These are phyloP conservation scores for Sordariomycetes sp. DNA, from an alignment of 2,329 filamentous ascomycete species.

Conservation along the genomic window DNA sequence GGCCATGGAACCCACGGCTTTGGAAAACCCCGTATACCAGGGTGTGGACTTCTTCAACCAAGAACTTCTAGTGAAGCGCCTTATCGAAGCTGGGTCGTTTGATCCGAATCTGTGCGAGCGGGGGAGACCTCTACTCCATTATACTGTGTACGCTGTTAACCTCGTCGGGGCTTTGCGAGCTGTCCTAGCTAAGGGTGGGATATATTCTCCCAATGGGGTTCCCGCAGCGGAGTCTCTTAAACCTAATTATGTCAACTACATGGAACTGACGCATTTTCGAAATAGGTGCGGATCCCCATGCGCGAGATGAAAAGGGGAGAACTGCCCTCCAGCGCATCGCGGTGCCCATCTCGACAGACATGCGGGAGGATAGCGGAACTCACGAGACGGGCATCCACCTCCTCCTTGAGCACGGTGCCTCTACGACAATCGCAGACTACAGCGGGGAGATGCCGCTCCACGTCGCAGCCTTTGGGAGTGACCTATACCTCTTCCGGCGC, in stretches of 20 bases:
- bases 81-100: conserved; percentile 8
- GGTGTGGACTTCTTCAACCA: neutral
- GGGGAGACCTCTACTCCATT: conserved; percentile 2
- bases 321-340: neutral
- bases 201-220: neutral
- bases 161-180: neutral
- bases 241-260: too few relatives aligned
- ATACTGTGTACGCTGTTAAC: neutral
- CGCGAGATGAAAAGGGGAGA: neutral
- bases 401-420: too few relatives aligned
- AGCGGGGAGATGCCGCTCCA: too few relatives aligned
- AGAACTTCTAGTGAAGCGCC: conserved; percentile 7
- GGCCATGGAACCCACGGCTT: conserved; percentile 5
- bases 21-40: conserved; percentile 10
- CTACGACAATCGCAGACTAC: too few relatives aligned
- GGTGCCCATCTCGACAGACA: neutral
- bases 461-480: too few relatives aligned
- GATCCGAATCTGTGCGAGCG: conserved; percentile 7
- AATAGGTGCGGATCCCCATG: neutral
- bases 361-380: too few relatives aligned
- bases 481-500: too few relatives aligned
- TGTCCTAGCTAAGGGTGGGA: neutral
- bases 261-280: too few relatives aligned
- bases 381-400: too few relatives aligned
- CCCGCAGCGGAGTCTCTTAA: neutral